Conservation (phyloP, 2,329 filamentous ascomycete species). For the Fusarium sp. region DNA sequence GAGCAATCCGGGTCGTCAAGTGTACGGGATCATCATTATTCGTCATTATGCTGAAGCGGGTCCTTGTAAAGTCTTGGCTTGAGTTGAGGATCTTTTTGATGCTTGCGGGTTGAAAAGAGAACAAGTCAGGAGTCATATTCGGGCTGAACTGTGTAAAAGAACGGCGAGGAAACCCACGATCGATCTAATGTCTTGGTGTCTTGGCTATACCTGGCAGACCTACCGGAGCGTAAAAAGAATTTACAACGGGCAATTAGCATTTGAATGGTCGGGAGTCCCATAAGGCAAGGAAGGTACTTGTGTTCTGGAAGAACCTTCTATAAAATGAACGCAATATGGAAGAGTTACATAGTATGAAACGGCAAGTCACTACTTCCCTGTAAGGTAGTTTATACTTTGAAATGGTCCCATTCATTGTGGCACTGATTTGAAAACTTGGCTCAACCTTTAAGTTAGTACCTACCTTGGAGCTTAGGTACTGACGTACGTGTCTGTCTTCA, state of each 20-base stretch:
- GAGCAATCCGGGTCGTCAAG: background rate
- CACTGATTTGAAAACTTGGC: background rate
- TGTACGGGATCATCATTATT: slow-evolving; percentile 7
- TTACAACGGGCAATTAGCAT: background rate
- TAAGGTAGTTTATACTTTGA: background rate
- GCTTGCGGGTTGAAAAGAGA: background rate
- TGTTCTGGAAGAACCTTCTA: background rate
- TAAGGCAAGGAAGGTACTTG: too few relatives aligned
- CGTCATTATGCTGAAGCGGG: slow-evolving; percentile 13
- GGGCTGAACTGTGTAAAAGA: background rate
- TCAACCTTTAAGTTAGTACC: too few relatives aligned
- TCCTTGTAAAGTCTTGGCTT: background rate
- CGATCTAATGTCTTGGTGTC: background rate
- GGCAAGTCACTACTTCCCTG: background rate
- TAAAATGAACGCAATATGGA: background rate
- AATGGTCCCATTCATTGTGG: background rate
- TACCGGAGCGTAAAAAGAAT: background rate
- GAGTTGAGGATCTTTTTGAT: background rate
- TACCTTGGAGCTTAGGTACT: too few relatives aligned
- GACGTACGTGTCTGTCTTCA: background rate
- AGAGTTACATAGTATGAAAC: background rate
- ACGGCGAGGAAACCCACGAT: background rate
- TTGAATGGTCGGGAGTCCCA: too few relatives aligned
- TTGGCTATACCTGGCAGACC: background rate
- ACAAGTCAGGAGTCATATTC: background rate